These are phyloP conservation scores for Aspergillus asperescens DNA, from an alignment of 495 filamentous ascomycete species.

Conservation along the genomic window DNA sequence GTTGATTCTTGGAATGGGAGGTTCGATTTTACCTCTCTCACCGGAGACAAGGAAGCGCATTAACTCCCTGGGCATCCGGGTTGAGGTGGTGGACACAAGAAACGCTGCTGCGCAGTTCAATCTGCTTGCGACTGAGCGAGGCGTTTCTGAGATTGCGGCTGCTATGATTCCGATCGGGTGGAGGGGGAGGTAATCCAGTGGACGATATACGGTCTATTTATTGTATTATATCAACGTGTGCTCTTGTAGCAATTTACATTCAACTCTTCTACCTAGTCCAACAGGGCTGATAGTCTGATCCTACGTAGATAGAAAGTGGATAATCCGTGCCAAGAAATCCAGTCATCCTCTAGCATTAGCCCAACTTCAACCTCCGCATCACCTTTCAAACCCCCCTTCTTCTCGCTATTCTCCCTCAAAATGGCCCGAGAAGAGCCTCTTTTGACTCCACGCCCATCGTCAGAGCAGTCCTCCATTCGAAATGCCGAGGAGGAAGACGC, in stretches of 20 bases:
- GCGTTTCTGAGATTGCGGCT: constrained; percentile 74
- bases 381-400: background rate
- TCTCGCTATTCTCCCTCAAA: constrained; percentile 6
- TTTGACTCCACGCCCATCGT: constrained; percentile 40
- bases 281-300: background rate
- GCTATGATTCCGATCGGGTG: constrained; percentile 85
- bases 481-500: constrained; percentile 59
- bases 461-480: constrained; percentile 41
- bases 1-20: constrained; percentile 81
- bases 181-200: constrained; percentile 49
- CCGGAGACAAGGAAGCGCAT: constrained; percentile 66
- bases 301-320: too few relatives aligned
- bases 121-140: constrained; percentile 76
- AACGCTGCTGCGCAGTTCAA: constrained; percentile 94
- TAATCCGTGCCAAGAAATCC: constrained; percentile 1
- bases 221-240: background rate
- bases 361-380: constrained; percentile 1
- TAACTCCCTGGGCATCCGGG: constrained; percentile 70
- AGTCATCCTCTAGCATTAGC: background rate
- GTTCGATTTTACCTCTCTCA: constrained; percentile 65
- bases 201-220: background rate
- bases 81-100: constrained; percentile 87
- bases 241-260: background rate
- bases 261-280: background rate
- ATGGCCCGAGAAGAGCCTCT: constrained; percentile 47